These are phyloP conservation scores for Aspergillus coremiiformis DNA, from an alignment of 495 filamentous ascomycete species.

Conservation along the genomic window DNA sequence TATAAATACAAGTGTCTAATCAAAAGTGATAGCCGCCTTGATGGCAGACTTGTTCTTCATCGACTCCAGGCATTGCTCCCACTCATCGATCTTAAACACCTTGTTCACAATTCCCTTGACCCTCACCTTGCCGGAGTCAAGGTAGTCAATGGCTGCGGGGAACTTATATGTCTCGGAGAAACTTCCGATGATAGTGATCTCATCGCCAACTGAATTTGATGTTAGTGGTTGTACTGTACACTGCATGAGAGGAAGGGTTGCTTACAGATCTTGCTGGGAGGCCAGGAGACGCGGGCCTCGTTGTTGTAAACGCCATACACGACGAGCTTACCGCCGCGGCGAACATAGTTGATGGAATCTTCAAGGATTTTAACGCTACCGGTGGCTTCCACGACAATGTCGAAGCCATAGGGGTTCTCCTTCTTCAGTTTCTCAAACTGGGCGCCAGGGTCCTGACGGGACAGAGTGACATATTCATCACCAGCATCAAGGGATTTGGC, in stretches of 20 bases:
- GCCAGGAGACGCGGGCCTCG: conserved; percentile 53
- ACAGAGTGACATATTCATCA: conserved; percentile 57
- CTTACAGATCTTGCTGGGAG: conserved; percentile 58
- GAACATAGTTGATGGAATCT: conserved; percentile 61
- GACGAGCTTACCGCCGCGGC: conserved; percentile 60
- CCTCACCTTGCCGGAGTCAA: conserved; percentile 60
- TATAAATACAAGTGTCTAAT: conserved; percentile 32
- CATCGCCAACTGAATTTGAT: conserved; percentile 35
- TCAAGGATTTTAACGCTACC: conserved; percentile 61
- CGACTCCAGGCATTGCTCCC: conserved; percentile 36
- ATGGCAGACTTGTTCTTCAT: conserved; percentile 59
- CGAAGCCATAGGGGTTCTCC: conserved; percentile 64
- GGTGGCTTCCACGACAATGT: conserved; percentile 59
- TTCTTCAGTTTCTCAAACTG: conserved; percentile 56
- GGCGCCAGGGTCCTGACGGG: conserved; percentile 44
- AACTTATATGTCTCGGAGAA: conserved; percentile 70
- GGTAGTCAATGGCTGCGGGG: conserved; percentile 62
- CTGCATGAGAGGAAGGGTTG: conserved; percentile 1
- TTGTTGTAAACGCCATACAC: conserved; percentile 62
- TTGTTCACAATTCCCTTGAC: conserved; percentile 48
- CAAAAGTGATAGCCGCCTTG: conserved; percentile 64
- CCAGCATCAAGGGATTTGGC: conserved; percentile 60
- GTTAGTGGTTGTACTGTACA: conserved; percentile 9
- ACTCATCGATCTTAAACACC: conserved; percentile 41
- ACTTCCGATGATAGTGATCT: conserved; percentile 63